Base-by-base conservation (phyloP, 2,329 filamentous ascomycete genomes). In the Sporothrix brunneoviolacea region DNA sequence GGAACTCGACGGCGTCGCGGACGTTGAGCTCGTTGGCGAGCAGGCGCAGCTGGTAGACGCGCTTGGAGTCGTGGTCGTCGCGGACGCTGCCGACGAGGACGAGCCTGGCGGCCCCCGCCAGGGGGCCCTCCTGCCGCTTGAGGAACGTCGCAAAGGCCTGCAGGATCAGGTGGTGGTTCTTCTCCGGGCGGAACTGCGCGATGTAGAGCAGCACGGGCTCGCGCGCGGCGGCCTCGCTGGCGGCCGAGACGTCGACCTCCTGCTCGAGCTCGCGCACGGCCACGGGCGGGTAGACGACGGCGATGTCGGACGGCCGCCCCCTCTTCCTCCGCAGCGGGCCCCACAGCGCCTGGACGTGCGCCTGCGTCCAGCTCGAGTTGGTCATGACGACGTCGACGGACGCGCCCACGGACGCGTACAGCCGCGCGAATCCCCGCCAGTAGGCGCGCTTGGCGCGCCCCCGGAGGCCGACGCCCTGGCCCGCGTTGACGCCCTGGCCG, bases 171-270 rank as follows among this genome's bases (percentile, higher is more conserved):
- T 84, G 75, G 69, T 98, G 93, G 66, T 96, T 95, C 74, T 98
- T 98, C 67, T 98, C 93, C 0, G 93, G 91, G 0, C 93, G 85
- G 66, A 98, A 98, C 66, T 98, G 93, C 2, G 91, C 93, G 60
- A 98, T 95, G 70, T 95, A 98, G 16, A 98, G 75, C 13, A 98
- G 70, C 36, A 82, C 78, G 37, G 82, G 83, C 56, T 88, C 77
- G 32, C 93, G 82, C 45, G 72, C 70, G 59, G 76, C 74, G 59
- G 76, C 74, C 64, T 93, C 88, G 64, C 79, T 89, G 40, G 75
- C 76, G 15, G 73, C 72, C 0, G 83, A 83, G 12, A 95, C 79
- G 13, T 84, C 77, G 47, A 97, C 82, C 33, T 82, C 83, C 27
- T 80, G 71, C 60, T 88, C 82, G 16, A 98, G 76, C 63, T 95